Percentiles rank a stretch among this genome's conserved stretches.
Conservation (phyloP, 192 early-diverging fungal genomes). For the Phlyctochytrium planicorne region DNA sequence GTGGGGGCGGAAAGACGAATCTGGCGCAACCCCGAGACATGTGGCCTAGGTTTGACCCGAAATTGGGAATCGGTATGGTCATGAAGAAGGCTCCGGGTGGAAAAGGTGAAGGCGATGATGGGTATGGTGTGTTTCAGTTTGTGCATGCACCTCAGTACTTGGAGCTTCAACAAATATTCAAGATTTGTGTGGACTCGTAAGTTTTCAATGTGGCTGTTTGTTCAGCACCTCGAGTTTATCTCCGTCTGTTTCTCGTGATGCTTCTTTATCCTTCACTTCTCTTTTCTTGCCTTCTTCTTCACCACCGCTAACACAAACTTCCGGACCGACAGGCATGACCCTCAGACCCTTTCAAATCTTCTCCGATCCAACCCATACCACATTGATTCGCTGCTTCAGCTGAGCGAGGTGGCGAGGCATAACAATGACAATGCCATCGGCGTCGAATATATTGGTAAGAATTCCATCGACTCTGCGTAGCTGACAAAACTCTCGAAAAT, state of each 20-base stretch:
- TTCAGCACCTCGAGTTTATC: too few species aligned
- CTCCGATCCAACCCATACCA: constrained; percentile 82
- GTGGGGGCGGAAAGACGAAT: constrained; percentile 41
- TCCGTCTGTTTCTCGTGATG: too few species aligned
- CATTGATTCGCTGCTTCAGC: constrained; percentile 79
- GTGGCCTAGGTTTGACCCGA: constrained; percentile 46
- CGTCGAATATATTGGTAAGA: constrained; percentile 72
- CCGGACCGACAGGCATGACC: constrained; percentile 54
- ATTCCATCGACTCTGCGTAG: neutral
- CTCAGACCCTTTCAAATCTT: constrained; percentile 67
- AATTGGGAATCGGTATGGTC: constrained; percentile 45
- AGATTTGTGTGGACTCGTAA: constrained; percentile 64
- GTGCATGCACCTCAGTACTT: constrained; percentile 73
- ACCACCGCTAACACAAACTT: neutral
- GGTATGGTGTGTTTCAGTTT: constrained; percentile 50
- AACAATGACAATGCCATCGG: constrained; percentile 78
- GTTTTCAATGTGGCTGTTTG: too few species aligned
- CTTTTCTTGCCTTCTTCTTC: neutral
- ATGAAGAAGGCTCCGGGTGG: constrained; percentile 22
- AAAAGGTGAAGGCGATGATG: neutral
- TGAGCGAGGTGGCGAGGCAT: constrained; percentile 84
- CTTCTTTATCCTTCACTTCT: neutral
- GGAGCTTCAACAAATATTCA: constrained; percentile 71
- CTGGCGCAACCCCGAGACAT: constrained; percentile 69
- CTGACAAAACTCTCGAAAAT: too few species aligned